Conservation (phyloP, 23 red algal genomes). For the Gracilaria vermiculophylla region DNA sequence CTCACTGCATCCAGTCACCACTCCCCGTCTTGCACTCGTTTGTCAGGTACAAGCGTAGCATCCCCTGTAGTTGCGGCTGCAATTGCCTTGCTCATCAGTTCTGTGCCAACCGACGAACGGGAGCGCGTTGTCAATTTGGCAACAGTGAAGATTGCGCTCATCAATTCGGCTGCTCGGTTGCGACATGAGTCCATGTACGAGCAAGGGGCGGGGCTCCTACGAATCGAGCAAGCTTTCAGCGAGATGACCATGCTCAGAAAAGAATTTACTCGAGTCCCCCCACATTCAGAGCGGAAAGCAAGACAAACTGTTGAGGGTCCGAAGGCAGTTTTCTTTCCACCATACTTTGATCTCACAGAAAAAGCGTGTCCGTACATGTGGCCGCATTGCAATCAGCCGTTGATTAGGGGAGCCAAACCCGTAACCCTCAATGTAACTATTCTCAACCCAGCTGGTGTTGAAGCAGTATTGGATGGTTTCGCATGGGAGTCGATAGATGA, state of each 20-base stretch:
- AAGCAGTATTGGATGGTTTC: neutral
- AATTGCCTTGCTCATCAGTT: constrained; percentile 61
- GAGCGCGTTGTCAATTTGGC: constrained; percentile 62
- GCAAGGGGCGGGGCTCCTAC: constrained; percentile 83
- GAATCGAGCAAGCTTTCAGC: constrained; percentile 63
- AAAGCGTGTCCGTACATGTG: constrained; percentile 75
- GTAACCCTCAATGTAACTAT: constrained; percentile 74
- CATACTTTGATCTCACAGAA: constrained; percentile 61
- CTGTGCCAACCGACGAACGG: constrained; percentile 53
- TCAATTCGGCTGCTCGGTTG: constrained; percentile 40
- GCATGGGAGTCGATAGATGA: constrained; percentile 29
- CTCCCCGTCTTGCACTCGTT: constrained; percentile 29
- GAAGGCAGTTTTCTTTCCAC: constrained; percentile 59
- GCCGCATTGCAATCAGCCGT: constrained; percentile 71
- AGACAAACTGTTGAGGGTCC: constrained; percentile 3
- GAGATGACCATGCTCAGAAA: constrained; percentile 9
- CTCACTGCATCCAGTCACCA: constrained; percentile 62
- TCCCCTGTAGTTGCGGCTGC: constrained; percentile 80
- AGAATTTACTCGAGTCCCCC: neutral
- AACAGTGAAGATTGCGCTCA: constrained; percentile 57
- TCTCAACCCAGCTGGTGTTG: constrained; percentile 63
- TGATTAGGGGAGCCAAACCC: constrained; percentile 34
- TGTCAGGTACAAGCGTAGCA: constrained; percentile 71
- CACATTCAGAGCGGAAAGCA: neutral
- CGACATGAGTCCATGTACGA: constrained; percentile 77